These are phyloP conservation scores for Trichosporon coremiiforme DNA, from an alignment of 1,284 basidiomycete genomes.

Conservation along the genomic window DNA sequence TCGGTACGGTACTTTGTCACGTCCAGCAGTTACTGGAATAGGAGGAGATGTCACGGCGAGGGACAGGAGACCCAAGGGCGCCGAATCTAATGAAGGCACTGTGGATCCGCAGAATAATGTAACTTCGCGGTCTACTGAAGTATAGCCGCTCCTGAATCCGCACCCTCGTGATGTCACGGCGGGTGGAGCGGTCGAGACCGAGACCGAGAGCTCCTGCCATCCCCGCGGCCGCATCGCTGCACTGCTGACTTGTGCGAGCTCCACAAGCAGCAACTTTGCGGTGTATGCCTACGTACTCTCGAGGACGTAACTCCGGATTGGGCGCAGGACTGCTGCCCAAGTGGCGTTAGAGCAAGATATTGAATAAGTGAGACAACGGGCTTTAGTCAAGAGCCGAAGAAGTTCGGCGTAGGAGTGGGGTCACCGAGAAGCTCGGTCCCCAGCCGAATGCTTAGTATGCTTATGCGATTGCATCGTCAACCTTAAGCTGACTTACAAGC, in stretches of 20 bases:
- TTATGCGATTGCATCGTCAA: background rate
- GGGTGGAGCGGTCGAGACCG: background rate
- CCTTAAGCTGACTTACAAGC: background rate
- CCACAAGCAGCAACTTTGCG: background rate
- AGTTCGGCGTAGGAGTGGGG: background rate
- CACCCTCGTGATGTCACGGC: background rate
- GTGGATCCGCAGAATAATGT: background rate
- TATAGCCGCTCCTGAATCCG: background rate
- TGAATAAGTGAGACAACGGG: background rate
- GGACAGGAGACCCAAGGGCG: background rate
- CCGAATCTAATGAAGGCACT: background rate
- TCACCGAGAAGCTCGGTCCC: background rate
- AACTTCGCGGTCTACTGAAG: background rate
- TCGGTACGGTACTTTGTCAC: too few species aligned
- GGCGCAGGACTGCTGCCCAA: background rate
- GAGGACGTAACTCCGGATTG: background rate
- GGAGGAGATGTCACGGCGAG: background rate
- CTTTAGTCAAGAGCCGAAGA: background rate
- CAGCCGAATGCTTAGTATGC: conserved; percentile 4
- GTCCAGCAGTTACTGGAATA: background rate
- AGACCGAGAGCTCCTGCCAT: background rate
- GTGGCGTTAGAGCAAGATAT: background rate
- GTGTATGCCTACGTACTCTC: background rate
- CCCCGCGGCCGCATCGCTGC: background rate
- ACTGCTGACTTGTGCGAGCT: background rate